These are phyloP conservation scores for Nemania sp. DNA, from an alignment of 2,329 filamentous ascomycete genomes.

Conservation along the genomic window DNA sequence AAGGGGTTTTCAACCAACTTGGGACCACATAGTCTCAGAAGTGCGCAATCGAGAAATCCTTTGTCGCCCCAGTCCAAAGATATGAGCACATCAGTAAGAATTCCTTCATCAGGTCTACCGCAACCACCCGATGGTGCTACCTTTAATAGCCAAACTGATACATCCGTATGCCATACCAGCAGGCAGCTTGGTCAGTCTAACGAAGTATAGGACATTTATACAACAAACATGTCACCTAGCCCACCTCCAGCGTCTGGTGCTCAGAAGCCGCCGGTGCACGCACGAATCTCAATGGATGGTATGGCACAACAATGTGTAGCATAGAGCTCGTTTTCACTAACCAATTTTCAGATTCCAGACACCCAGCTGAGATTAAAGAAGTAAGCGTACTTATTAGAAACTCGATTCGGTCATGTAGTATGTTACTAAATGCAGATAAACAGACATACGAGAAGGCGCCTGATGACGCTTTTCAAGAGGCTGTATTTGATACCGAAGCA, in stretches of 20 bases:
- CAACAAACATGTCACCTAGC: not conserved
- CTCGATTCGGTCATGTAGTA: not conserved
- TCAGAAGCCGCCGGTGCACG: not conserved
- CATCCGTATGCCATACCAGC: not conserved
- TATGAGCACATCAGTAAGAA: not conserved
- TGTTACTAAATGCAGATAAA: not conserved
- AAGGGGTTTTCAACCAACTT: constrained; percentile 1
- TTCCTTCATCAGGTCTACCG: not conserved
- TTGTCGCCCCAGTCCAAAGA: not conserved
- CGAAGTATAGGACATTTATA: not conserved
- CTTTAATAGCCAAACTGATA: not conserved
- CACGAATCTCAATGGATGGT: not conserved
- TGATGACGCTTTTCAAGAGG: not conserved
- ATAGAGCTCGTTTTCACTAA: not conserved
- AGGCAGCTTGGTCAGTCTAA: not conserved
- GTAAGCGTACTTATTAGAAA: not conserved
- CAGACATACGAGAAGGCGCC: not conserved
- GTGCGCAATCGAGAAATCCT: not conserved
- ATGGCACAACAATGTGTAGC: not conserved
- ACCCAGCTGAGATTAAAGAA: not conserved
- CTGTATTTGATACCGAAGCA: not conserved
- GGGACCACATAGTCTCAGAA: not conserved
- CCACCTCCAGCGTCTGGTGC: not conserved
- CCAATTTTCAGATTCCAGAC: not conserved
- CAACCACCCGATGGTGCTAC: not conserved